Conservation (phyloP, 768 basidiomycete genomes). For the Lactarius psammicola region DNA sequence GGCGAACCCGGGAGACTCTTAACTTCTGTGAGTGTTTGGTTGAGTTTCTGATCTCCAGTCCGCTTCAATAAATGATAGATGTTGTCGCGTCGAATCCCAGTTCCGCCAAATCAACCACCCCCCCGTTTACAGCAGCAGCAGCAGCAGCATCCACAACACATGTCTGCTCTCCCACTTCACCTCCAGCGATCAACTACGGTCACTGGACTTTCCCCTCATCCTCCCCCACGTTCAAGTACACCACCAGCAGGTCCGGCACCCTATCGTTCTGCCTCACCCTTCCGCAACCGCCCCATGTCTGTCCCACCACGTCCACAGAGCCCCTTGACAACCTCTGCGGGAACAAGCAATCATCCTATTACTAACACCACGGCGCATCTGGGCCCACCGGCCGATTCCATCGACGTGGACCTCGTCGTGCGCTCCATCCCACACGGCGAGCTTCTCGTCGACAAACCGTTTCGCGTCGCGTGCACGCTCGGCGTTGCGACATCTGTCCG, state of each 20-base stretch:
- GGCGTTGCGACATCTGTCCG: conserved; percentile 49
- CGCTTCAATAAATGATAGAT: conserved; percentile 40
- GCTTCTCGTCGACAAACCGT: conserved; percentile 55
- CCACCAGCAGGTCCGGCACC: conserved; percentile 45
- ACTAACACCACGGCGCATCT: conserved; percentile 28
- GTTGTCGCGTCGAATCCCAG: conserved; percentile 76
- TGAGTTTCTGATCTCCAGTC: background rate
- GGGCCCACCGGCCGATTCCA: conserved; percentile 34
- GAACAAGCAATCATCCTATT: conserved; percentile 32
- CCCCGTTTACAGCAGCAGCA: conserved; percentile 40
- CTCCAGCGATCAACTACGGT: conserved; percentile 56
- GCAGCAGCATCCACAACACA: conserved; percentile 47
- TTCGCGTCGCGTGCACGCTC: conserved; percentile 55
- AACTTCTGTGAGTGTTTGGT: conserved; percentile 57
- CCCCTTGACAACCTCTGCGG: conserved; percentile 35
- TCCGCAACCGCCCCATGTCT: conserved; percentile 37
- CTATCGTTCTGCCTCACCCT: conserved; percentile 45
- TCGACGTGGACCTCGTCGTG: conserved; percentile 60
- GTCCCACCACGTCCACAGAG: conserved; percentile 32
- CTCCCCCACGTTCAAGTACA: conserved; percentile 52
- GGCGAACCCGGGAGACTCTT: conserved; percentile 85
- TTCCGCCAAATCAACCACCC: conserved; percentile 39
- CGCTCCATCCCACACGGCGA: conserved; percentile 46
- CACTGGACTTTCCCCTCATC: conserved; percentile 46
- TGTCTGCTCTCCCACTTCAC: conserved; percentile 73